A percentile compares a stretch with the other conserved stretches of the same genome.
These are phyloP conservation scores for Stevia rebaudiana DNA, from an alignment of 140 eudicot genomes.

Conservation along the genomic window DNA sequence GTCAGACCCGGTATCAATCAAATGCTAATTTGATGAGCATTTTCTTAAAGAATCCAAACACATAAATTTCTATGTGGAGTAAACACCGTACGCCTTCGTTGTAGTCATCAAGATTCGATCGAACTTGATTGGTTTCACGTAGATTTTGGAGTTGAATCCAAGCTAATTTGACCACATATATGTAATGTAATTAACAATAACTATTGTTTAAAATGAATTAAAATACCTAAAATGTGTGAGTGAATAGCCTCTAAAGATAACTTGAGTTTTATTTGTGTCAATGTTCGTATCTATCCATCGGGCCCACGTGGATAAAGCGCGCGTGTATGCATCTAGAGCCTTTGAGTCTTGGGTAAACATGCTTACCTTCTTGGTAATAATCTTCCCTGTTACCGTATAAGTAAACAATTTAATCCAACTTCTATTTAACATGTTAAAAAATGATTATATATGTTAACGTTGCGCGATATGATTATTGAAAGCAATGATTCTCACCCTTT, in stretches of 20 bases:
- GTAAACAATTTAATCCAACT: background rate
- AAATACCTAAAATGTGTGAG: constrained; percentile 79
- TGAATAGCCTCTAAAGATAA: constrained; percentile 87
- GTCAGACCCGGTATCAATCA: background rate
- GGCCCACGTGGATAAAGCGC: constrained; percentile 82
- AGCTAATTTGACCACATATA: background rate
- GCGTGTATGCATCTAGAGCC: constrained; percentile 72
- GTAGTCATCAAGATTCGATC: background rate
- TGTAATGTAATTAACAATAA: background rate
- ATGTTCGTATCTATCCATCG: constrained; percentile 79
- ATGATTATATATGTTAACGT: background rate
- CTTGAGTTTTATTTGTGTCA: constrained; percentile 49
- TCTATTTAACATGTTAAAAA: background rate
- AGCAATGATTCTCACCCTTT: constrained; percentile 50
- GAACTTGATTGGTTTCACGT: background rate
- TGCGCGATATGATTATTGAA: background rate
- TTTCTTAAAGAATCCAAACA: background rate
- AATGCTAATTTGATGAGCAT: background rate
- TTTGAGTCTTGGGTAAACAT: constrained; percentile 83
- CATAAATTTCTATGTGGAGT: background rate
- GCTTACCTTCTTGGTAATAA: constrained; percentile 89
- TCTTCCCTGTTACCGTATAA: constrained; percentile 46
- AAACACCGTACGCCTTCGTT: background rate
- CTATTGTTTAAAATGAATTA: background rate
- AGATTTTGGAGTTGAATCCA: background rate